Evolutionary conservation across 1,139 yeast genomes (phyloP).

Genomic region (Pneumocystis oryctolagi): DNA sequence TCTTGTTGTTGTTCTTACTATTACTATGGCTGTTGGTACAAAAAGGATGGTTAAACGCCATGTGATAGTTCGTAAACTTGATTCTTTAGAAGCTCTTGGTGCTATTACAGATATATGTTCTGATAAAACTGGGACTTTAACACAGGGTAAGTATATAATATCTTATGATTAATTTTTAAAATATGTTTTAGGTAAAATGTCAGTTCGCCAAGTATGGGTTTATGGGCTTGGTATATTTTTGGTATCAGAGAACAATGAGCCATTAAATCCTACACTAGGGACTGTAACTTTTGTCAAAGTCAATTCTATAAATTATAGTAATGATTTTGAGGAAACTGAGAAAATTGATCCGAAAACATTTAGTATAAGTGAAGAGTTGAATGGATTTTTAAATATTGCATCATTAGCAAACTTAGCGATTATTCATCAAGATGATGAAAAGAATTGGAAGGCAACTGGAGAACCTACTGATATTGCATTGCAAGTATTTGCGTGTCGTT

Average conservation of each 20-base stretch:
- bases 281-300: slow-evolving; percentile 11
- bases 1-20: slow-evolving; percentile 62
- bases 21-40: slow-evolving; percentile 78
- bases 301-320: slow-evolving; percentile 29
- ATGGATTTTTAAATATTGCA: slow-evolving; percentile 43
- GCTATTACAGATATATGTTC: slow-evolving; percentile 95
- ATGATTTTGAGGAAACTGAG: slow-evolving; percentile 14
- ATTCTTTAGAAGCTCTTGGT: slow-evolving; percentile 97
- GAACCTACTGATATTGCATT: slow-evolving; percentile 79
- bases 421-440: slow-evolving; percentile 29
- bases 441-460: slow-evolving; percentile 61
- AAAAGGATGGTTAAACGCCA: slow-evolving; percentile 57
- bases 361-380: slow-evolving; percentile 18
- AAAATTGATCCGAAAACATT: background rate
- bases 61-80: slow-evolving; percentile 64
- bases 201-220: slow-evolving; percentile 34
- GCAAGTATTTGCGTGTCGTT: slow-evolving; percentile 51
- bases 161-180: background rate
- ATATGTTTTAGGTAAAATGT: slow-evolving; percentile 23
- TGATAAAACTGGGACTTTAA: slow-evolving; percentile 93
- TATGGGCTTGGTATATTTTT: slow-evolving; percentile 60
- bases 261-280: slow-evolving; percentile 62
- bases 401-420: slow-evolving; percentile 62
- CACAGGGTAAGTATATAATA: slow-evolving; percentile 36
- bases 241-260: slow-evolving; percentile 41